Evolutionary conservation across 768 basidiomycete species (phyloP).

Genomic region (Mycena leptocephala): DNA sequence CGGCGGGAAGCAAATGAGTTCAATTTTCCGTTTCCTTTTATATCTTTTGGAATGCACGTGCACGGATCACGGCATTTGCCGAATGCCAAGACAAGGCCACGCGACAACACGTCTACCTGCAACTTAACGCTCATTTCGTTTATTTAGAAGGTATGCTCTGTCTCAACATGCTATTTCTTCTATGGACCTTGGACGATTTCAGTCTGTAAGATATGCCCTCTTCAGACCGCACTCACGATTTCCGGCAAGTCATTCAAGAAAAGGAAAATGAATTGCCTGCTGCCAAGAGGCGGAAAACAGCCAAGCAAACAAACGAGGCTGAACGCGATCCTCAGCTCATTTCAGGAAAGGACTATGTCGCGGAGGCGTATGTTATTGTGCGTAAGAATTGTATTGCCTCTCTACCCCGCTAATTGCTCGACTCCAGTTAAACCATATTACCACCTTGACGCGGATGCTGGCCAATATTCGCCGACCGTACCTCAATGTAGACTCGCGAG

Average conservation of each 20-base stretch:
- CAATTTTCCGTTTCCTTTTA: background rate
- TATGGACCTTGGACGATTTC: background rate
- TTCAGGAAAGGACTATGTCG: constrained; percentile 77
- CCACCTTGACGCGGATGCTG: constrained; percentile 81
- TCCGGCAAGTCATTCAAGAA: constrained; percentile 66
- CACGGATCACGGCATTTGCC: background rate
- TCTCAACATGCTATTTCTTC: background rate
- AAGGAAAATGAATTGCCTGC: constrained; percentile 60
- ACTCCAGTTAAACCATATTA: constrained; percentile 80
- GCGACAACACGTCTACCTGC: background rate
- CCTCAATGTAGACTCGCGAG: constrained; percentile 81
- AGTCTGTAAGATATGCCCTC: constrained; percentile 63
- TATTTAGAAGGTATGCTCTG: background rate
- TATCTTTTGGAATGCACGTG: no score
- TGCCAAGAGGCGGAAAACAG: constrained; percentile 67
- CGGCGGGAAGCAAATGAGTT: constrained; percentile 38
- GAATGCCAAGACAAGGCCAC: background rate
- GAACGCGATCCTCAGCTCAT: constrained; percentile 56
- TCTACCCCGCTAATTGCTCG: background rate
- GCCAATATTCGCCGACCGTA: constrained; percentile 88
- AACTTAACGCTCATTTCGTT: no score
- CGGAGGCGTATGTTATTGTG: constrained; percentile 85
- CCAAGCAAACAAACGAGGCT: constrained; percentile 50
- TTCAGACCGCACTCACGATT: constrained; percentile 75
- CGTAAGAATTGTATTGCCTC: constrained; percentile 29